phyloP scores from a whole-genome alignment of 2,329 filamentous ascomycete species.

The Fusarium beomiforme region DNA sequence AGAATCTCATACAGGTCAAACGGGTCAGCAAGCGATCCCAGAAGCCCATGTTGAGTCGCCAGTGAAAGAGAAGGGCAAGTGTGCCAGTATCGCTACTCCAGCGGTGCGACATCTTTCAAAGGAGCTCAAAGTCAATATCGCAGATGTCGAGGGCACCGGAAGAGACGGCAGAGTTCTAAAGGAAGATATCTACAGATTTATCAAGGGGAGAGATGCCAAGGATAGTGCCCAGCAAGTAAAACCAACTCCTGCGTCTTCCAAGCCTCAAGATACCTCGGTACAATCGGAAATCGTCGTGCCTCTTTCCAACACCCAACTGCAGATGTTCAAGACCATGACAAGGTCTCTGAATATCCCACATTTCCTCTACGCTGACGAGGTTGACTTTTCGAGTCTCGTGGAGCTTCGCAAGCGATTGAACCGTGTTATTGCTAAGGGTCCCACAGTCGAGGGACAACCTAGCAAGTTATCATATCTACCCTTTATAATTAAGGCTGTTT shows the following conservation, averaged over 20 bases:
- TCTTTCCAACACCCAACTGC: conserved; percentile 81
- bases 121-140: conserved; percentile 80
- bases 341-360: conserved; percentile 90
- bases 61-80: conserved; percentile 64
- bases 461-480: conserved; percentile 88
- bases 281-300: conserved; percentile 75
- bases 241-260: conserved; percentile 36
- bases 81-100: conserved; percentile 84
- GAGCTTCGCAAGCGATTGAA: conserved; percentile 80
- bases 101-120: conserved; percentile 91
- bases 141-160: conserved; percentile 83
- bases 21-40: conserved; percentile 1
- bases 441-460: conserved; percentile 58
- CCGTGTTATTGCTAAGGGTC: conserved; percentile 58
- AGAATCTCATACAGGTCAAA: conserved; percentile 21
- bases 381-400: conserved; percentile 82
- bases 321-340: conserved; percentile 99
- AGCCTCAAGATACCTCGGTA: conserved; percentile 46
- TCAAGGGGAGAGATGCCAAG: conserved; percentile 62
- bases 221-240: conserved; percentile 32
- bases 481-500: conserved; percentile 96
- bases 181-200: conserved; percentile 84
- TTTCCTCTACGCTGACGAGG: conserved; percentile 92
- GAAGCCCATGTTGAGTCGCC: conserved; percentile 12
- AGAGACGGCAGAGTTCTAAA: conserved; percentile 92